Conservation (phyloP, 2,329 filamentous ascomycete genomes). For the Fusarium temperatum region DNA sequence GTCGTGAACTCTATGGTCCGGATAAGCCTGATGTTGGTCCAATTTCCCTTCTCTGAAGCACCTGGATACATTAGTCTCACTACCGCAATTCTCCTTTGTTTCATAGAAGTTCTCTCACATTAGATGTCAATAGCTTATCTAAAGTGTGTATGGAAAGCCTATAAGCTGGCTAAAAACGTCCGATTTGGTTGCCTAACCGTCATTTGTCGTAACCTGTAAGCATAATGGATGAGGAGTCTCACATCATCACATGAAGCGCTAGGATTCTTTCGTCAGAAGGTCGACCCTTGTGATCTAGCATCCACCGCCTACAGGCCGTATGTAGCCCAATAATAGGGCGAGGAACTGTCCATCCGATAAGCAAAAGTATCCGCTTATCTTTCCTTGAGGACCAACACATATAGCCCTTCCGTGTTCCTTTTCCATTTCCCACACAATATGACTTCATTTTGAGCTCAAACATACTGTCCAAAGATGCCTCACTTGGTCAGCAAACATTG, state of each 20-base stretch:
- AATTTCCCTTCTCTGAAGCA: neutral
- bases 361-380: neutral
- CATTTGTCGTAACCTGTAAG: neutral
- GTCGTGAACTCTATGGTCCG: neutral
- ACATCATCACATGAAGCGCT: neutral
- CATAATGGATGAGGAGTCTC: neutral
- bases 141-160: accelerated
- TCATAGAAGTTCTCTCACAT: no score
- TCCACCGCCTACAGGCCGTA: neutral
- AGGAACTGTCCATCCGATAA: neutral
- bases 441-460: neutral
- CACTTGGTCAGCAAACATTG: neutral
- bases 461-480: neutral
- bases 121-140: neutral
- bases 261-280: neutral
- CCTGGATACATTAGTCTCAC: no score
- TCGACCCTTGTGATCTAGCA: neutral
- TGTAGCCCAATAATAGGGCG: neutral
- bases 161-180: no score
- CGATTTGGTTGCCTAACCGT: accelerated
- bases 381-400: neutral
- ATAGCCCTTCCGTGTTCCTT: no score
- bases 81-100: no score
- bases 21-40: neutral
- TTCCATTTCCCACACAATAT: neutral